Conservation (phyloP, 352 stramenopile genomes). For the Phytophthora rubi region DNA sequence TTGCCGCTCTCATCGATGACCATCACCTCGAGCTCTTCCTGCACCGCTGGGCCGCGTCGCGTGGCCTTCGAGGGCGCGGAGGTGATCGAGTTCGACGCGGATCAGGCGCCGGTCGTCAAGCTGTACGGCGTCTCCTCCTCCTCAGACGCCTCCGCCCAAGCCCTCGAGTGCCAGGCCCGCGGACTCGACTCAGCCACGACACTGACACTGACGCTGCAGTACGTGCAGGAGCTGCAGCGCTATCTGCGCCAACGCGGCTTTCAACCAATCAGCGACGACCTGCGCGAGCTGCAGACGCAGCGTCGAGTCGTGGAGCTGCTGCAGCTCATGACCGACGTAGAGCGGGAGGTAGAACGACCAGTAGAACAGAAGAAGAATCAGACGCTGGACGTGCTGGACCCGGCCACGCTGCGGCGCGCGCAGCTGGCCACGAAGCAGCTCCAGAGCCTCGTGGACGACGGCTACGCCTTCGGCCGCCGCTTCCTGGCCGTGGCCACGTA, state of each 20-base stretch:
- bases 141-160: background rate
- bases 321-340: conserved; percentile 9
- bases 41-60: conserved; percentile 14
- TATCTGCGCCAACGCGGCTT: conserved; percentile 45
- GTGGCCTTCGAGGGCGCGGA: conserved; percentile 61
- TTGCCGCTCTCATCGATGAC: background rate
- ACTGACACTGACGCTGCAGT: conserved; percentile 14
- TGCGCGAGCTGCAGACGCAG: conserved; percentile 48
- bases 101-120: conserved; percentile 49
- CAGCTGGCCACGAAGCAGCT: conserved; percentile 57
- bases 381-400: conserved; percentile 21
- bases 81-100: conserved; percentile 68
- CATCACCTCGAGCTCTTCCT: background rate
- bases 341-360: too few relatives aligned
- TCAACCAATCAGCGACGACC: conserved; percentile 33
- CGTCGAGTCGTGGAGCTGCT: conserved; percentile 54
- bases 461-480: conserved; percentile 71
- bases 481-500: conserved; percentile 66
- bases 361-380: conserved; percentile 19
- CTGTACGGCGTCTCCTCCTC: conserved; percentile 1
- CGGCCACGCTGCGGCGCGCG: conserved; percentile 23
- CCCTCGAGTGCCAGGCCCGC: conserved; percentile 57
- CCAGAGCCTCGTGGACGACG: conserved; percentile 47
- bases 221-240: conserved; percentile 46
- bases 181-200: conserved; percentile 16